Evolutionary conservation across 352 stramenopile species (phyloP).

Genomic region (Globisporangium apiculatum): DNA sequence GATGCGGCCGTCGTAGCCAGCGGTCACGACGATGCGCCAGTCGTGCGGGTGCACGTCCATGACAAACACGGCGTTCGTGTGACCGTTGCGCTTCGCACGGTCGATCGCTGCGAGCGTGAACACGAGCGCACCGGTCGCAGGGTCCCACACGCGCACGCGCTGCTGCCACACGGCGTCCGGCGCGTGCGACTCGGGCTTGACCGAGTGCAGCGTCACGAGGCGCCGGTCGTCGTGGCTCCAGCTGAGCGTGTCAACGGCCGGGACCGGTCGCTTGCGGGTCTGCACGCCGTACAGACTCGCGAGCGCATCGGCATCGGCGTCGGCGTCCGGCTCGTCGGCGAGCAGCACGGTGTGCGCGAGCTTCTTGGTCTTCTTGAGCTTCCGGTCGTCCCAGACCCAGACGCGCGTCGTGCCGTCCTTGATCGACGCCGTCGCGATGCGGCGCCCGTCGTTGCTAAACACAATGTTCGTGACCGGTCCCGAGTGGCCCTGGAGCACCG

Average conservation of each 20-base stretch:
- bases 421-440: conserved; percentile 91
- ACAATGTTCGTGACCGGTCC: conserved; percentile 92
- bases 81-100: conserved; percentile 47
- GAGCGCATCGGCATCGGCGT: conserved; percentile 21
- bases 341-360: conserved; percentile 43
- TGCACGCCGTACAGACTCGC: conserved; percentile 38
- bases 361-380: conserved; percentile 58
- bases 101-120: conserved; percentile 58
- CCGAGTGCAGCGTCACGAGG: conserved; percentile 61
- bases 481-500: conserved; percentile 82
- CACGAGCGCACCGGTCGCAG: conserved; percentile 35
- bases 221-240: conserved; percentile 60
- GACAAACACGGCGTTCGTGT: conserved; percentile 78
- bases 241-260: conserved; percentile 53
- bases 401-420: conserved; percentile 87
- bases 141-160: conserved; percentile 62
- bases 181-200: conserved; percentile 48
- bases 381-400: conserved; percentile 58
- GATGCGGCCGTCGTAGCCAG: conserved; percentile 77
- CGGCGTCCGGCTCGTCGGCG: conserved; percentile 33
- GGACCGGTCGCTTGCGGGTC: conserved; percentile 28
- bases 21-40: conserved; percentile 69
- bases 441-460: conserved; percentile 88
- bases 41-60: conserved; percentile 71
- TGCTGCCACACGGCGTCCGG: conserved; percentile 46